Percentiles rank a stretch among this genome's conserved stretches.
Evolutionary conservation across 2,329 filamentous ascomycete species (phyloP).

Genomic region (Colletotrichum liaoningense): DNA sequence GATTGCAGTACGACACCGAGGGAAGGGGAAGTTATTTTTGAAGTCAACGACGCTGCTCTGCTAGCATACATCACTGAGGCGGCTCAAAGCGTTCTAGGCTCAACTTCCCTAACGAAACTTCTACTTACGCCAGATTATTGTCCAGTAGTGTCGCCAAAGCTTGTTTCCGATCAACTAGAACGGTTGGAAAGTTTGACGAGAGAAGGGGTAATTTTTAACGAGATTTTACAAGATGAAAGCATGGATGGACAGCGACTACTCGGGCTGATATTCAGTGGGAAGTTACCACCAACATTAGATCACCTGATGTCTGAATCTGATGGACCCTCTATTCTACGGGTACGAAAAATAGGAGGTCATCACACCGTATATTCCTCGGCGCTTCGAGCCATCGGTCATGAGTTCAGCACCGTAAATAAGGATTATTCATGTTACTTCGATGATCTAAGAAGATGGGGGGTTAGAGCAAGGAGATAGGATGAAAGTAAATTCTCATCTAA

Average conservation of each 20-base stretch:
- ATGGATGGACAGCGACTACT: not conserved
- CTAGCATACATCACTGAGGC: not conserved
- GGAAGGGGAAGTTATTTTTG: not conserved
- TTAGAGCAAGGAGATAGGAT: too few relatives aligned
- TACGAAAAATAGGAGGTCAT: too few relatives aligned
- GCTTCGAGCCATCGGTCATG: not conserved
- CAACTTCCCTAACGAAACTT: not conserved
- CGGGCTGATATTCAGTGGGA: fast-evolving
- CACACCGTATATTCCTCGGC: too few relatives aligned
- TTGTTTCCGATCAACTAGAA: too few relatives aligned
- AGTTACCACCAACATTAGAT: fast-evolving
- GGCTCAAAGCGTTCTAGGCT: not conserved
- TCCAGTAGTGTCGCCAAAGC: not conserved
- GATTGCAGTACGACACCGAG: too few relatives aligned
- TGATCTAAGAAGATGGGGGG: fast-evolving
- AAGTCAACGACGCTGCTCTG: not conserved
- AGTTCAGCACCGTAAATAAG: not conserved
- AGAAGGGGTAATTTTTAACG: too few relatives aligned
- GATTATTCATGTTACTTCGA: not conserved
- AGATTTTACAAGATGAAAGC: not conserved
- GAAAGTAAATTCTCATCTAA: too few relatives aligned
- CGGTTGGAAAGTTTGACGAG: too few relatives aligned
- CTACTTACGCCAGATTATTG: not conserved
- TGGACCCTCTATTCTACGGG: not conserved
- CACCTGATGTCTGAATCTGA: too few relatives aligned